phyloP scores from a whole-genome alignment of 2,329 filamentous ascomycete species.

The Sclerotinia glacialis region DNA sequence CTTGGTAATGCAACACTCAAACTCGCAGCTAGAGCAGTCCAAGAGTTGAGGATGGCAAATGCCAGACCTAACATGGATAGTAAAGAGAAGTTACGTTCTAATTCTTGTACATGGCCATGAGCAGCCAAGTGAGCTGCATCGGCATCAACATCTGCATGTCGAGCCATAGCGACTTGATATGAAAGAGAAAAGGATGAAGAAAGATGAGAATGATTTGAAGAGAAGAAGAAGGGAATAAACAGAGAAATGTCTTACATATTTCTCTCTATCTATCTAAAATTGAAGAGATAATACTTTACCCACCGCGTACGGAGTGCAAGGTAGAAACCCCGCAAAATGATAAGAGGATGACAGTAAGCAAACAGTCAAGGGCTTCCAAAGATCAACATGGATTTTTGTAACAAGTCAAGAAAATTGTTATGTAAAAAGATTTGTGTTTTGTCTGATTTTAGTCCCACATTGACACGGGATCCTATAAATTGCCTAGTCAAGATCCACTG shows the following conservation, averaged over 20 bases:
- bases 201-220: too few relatives aligned
- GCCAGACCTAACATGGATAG: slow-evolving; percentile 58
- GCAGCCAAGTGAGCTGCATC: slow-evolving; percentile 48
- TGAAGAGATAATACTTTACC: slow-evolving; percentile 13
- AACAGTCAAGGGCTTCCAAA: slow-evolving; percentile 8
- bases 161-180: slow-evolving; percentile 11
- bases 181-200: not conserved
- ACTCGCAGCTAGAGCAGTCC: slow-evolving; percentile 52
- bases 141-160: not conserved
- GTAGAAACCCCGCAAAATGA: slow-evolving; percentile 20
- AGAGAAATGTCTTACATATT: slow-evolving; percentile 6
- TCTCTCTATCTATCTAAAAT: not conserved
- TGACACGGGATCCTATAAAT: not conserved
- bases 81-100: slow-evolving; percentile 55
- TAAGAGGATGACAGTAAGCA: slow-evolving; percentile 19
- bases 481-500: slow-evolving; percentile 1
- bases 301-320: not conserved
- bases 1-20: slow-evolving; percentile 58
- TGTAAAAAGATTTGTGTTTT: slow-evolving; percentile 16
- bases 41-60: slow-evolving; percentile 57
- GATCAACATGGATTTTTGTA: not conserved
- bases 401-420: slow-evolving; percentile 3
- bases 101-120: slow-evolving; percentile 49
- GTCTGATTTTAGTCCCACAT: not conserved
- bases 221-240: not conserved